These are phyloP conservation scores for Cetradonia linearis DNA, from an alignment of 495 filamentous ascomycete genomes.

Conservation along the genomic window DNA sequence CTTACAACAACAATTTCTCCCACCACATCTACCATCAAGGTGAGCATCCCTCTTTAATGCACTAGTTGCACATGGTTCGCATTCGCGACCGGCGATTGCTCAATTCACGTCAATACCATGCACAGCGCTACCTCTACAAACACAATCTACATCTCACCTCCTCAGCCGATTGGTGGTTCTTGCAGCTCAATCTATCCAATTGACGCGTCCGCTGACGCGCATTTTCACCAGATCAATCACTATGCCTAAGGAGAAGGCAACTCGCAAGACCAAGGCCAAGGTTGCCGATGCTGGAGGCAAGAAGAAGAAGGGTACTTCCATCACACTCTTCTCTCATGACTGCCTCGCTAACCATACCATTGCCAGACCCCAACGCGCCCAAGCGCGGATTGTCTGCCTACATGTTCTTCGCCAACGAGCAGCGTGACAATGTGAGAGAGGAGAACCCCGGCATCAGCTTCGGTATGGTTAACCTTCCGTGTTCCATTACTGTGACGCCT, in stretches of 20 bases:
- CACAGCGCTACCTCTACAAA: constrained; percentile 19
- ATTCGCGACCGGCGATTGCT: constrained; percentile 1
- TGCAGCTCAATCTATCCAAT: constrained; percentile 3
- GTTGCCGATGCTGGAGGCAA: constrained; percentile 40
- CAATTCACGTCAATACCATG: constrained; percentile 21
- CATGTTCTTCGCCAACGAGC: constrained; percentile 99
- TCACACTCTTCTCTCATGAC: constrained; percentile 12
- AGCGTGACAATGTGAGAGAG: constrained; percentile 93
- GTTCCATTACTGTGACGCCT: constrained; percentile 2
- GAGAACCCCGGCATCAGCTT: constrained; percentile 98
- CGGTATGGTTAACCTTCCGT: constrained; percentile 45
- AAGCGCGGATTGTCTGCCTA: constrained; percentile 99
- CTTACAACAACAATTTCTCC: constrained; percentile 4
- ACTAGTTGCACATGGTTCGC: not conserved
- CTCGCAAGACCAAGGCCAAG: constrained; percentile 46
- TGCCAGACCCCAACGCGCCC: constrained; percentile 86
- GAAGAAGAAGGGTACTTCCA: constrained; percentile 70
- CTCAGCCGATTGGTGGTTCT: constrained; percentile 7
- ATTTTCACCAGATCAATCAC: constrained; percentile 29
- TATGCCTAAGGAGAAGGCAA: constrained; percentile 68
- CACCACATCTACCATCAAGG: not conserved
- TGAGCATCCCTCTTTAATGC: constrained; percentile 9
- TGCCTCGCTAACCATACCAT: constrained; percentile 3
- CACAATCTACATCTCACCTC: constrained; percentile 11
- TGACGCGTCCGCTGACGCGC: constrained; percentile 19